These are phyloP conservation scores for Whalleya microplaca DNA, from an alignment of 2,329 filamentous ascomycete genomes.

Conservation along the genomic window DNA sequence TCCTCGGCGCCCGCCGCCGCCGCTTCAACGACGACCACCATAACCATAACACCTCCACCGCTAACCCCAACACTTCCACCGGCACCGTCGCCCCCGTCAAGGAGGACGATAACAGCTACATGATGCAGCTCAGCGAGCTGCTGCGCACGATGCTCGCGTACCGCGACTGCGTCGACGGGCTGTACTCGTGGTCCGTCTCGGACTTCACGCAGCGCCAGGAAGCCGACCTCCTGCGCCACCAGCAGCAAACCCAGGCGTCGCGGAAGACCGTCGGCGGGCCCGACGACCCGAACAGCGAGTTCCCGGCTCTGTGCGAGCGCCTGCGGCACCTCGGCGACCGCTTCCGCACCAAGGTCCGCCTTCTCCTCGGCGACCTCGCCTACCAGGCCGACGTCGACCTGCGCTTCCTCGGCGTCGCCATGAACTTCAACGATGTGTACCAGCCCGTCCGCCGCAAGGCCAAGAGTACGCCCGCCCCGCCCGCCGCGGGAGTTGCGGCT, in stretches of 20 bases:
- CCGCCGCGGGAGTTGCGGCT: background rate
- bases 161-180: slow-evolving; percentile 87
- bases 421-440: slow-evolving; percentile 99
- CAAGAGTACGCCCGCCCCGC: slow-evolving; percentile 38
- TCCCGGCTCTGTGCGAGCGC: slow-evolving; percentile 75
- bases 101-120: slow-evolving; percentile 77
- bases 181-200: slow-evolving; percentile 93
- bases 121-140: slow-evolving; percentile 88
- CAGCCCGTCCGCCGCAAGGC: slow-evolving; percentile 72
- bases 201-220: slow-evolving; percentile 95
- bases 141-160: slow-evolving; percentile 93
- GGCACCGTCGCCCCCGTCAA: slow-evolving; percentile 49
- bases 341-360: slow-evolving; percentile 77
- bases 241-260: slow-evolving; percentile 41
- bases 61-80: slow-evolving; percentile 40
- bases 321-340: slow-evolving; percentile 73
- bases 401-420: slow-evolving; percentile 91
- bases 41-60: slow-evolving; percentile 38
- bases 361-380: slow-evolving; percentile 85
- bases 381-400: slow-evolving; percentile 95
- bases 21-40: slow-evolving; percentile 46
- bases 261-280: slow-evolving; percentile 47
- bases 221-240: slow-evolving; percentile 72
- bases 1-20: slow-evolving; percentile 73
- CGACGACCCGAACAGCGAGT: slow-evolving; percentile 65